Conservation (phyloP, 768 basidiomycete genomes). For the Pleurotus citrinopileatus region DNA sequence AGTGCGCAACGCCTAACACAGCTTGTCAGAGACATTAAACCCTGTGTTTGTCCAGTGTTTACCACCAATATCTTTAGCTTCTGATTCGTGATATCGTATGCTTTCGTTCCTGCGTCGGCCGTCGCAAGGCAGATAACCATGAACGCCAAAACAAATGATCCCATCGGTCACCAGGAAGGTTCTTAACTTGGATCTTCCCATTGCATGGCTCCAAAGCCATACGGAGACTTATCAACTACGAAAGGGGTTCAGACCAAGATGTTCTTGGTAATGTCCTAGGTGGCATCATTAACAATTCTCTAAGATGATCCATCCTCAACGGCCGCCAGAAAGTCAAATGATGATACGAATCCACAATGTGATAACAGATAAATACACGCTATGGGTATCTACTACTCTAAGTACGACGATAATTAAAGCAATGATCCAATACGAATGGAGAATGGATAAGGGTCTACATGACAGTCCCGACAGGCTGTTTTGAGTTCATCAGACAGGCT, state of each 20-base stretch:
- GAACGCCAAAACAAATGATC: conserved; percentile 6
- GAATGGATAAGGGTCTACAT: too few relatives aligned
- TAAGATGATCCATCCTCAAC: conserved; percentile 8
- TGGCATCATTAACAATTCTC: neutral
- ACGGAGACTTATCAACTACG: conserved; percentile 5
- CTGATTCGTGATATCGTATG: neutral
- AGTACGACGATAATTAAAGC: neutral
- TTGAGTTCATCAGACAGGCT: neutral
- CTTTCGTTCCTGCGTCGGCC: neutral
- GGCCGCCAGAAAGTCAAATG: neutral
- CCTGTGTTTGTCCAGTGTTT: neutral
- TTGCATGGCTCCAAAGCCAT: neutral
- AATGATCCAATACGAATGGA: neutral
- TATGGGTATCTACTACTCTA: too few relatives aligned
- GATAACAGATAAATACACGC: neutral
- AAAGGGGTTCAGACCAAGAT: neutral
- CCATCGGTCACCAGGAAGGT: conserved; percentile 5
- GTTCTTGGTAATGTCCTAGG: neutral
- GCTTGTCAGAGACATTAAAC: too few relatives aligned
- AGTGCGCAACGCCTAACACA: neutral
- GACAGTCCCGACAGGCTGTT: neutral
- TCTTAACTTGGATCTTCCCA: neutral
- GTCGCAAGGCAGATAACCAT: conserved; percentile 2
- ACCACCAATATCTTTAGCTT: neutral
- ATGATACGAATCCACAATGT: neutral